These are phyloP conservation scores for Caulochytrium protostelioides DNA, from an alignment of 371 early-diverging fungal genomes.

Conservation along the genomic window DNA sequence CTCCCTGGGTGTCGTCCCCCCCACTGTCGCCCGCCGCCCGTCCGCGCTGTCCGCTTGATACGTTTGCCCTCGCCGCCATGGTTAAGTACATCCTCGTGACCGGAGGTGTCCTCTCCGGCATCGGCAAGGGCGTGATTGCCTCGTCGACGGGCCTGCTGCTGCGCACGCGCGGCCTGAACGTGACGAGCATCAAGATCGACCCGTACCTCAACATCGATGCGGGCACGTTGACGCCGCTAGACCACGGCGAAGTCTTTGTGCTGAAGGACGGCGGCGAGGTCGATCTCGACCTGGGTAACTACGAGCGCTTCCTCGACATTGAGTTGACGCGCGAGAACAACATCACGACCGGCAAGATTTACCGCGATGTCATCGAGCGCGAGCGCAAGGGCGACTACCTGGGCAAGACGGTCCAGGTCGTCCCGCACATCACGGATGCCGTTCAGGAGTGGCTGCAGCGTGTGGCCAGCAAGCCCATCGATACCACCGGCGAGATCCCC, in stretches of 20 bases:
- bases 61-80: no score
- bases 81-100: slow-evolving; percentile 93
- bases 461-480: slow-evolving; percentile 66
- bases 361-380: slow-evolving; percentile 81
- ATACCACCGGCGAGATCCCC: slow-evolving; percentile 61
- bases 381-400: slow-evolving; percentile 89
- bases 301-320: slow-evolving; percentile 93
- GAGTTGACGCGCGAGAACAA: slow-evolving; percentile 87
- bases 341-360: slow-evolving; percentile 97
- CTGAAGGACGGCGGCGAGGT: slow-evolving; percentile 98
- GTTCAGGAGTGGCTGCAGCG: slow-evolving; percentile 94
- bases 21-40: no score
- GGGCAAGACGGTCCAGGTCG: slow-evolving; percentile 97
- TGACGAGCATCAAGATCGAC: slow-evolving; percentile 98
- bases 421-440: slow-evolving; percentile 93
- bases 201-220: slow-evolving; percentile 99
- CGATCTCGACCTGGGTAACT: slow-evolving; percentile 97
- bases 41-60: no score
- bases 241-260: slow-evolving; percentile 98
- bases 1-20: no score
- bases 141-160: slow-evolving; percentile 91
- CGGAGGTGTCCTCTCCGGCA: slow-evolving; percentile 97
- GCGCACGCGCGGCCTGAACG: slow-evolving; percentile 78
- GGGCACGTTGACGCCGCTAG: slow-evolving; percentile 88
- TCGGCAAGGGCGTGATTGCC: slow-evolving; percentile 98